Base-by-base conservation (phyloP, 2,329 filamentous ascomycete species). In the Fusarium compactum region DNA sequence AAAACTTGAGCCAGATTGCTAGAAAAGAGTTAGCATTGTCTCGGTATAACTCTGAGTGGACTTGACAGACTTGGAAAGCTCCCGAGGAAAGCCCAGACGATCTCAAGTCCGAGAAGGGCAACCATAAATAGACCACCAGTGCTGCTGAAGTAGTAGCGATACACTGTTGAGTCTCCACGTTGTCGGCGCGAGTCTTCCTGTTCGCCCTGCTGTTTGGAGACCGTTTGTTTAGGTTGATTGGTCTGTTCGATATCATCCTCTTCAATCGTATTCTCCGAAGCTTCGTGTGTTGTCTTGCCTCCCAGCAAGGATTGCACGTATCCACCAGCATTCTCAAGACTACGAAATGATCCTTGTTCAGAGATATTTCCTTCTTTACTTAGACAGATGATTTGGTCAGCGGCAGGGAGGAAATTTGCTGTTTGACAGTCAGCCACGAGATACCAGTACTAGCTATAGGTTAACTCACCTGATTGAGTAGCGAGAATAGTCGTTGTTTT, bases 401-500 rank as follows among this genome's bases (percentile, higher is more conserved):
- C 69, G 4, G 69, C 67, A 8, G 65, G 52, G 8, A 80, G 76
- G 40, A 80, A 77, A 44, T 75, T 75, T 30, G 70, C 79, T 82
- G n/a, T 5, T 8, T 4, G 10, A 11, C 5, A 4, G 30, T 76
- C 46, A 71, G 54, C n/a, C 16, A 16, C 5, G 12, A 12, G 3
- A 4, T 30, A 18, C 6, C 12, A 5, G 8, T 6, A 47, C 4
- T 11, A 3, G 18, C 3, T 10, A 3, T 22, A 12, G 3, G 15
- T 11, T 6, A 2, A 8, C 22, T 18, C 10, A 77, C 78, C 66
- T 10, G 76, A 74, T 48, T 80, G 80, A 2, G 81, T 83, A 6
- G 78, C 78, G 4, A 84, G 68, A 10, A 85, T 44, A 1, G 80
- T 71, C 1, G 82, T 82, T 0, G 79, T 78, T 0, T 75, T 72